Conservation (phyloP, 116 monocot species). For the Phalaenopsis hybrid region DNA sequence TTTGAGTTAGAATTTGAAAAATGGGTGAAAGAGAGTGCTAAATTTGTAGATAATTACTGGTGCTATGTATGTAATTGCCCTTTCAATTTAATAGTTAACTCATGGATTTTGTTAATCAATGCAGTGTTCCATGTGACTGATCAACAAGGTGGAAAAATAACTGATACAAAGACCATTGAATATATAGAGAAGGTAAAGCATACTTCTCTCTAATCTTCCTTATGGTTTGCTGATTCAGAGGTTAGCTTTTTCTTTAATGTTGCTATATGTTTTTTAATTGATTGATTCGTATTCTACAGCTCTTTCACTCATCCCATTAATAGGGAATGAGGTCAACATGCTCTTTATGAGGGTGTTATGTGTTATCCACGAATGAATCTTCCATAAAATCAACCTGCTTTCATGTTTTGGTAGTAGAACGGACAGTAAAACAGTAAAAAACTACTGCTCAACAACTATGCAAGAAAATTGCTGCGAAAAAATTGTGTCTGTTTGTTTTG, state of each 20-base stretch:
- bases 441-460: too few species aligned
- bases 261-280: not conserved
- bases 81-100: not conserved
- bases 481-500: too few species aligned
- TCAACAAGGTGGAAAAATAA: constrained; percentile 65
- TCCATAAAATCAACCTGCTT: too few species aligned
- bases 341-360: not conserved
- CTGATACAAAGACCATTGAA: constrained; percentile 58
- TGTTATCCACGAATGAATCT: not conserved
- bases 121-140: constrained; percentile 93
- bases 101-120: constrained; percentile 6
- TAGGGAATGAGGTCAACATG: not conserved
- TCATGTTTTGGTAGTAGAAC: too few species aligned
- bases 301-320: not conserved
- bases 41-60: too few species aligned
- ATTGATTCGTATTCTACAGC: not conserved
- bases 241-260: not conserved
- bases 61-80: too few species aligned
- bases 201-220: not conserved
- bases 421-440: too few species aligned
- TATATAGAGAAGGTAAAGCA: constrained; percentile 72
- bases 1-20: too few species aligned
- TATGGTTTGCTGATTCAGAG: not conserved
- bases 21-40: too few species aligned
- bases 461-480: too few species aligned